A percentile compares a stretch with the other conserved stretches of the same genome.
Conservation (phyloP, 1,284 basidiomycete species). For the Pseudozyma thailandica region DNA sequence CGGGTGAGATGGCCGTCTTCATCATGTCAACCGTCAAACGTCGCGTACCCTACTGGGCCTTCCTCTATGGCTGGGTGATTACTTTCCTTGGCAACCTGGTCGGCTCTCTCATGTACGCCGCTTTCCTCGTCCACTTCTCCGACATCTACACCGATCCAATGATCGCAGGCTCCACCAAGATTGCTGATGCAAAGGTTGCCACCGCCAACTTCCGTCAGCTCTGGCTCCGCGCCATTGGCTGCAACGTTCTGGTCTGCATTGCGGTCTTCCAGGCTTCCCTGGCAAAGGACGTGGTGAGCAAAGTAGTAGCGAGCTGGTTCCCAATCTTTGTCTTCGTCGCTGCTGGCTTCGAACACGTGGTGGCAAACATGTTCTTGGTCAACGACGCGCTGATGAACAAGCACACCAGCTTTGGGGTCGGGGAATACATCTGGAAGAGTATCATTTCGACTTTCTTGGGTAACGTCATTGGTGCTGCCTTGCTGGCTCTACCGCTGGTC, state of each 20-base stretch:
- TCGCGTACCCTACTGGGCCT: slow-evolving; percentile 54
- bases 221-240: slow-evolving; percentile 79
- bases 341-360: slow-evolving; percentile 77
- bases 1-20: slow-evolving; percentile 57
- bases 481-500: slow-evolving; percentile 71
- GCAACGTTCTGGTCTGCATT: slow-evolving; percentile 81
- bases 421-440: slow-evolving; percentile 77
- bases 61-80: slow-evolving; percentile 69
- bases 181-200: slow-evolving; percentile 42
- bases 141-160: slow-evolving; percentile 49
- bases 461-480: slow-evolving; percentile 75
- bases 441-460: slow-evolving; percentile 77
- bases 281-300: slow-evolving; percentile 78
- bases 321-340: slow-evolving; percentile 80
- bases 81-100: slow-evolving; percentile 78
- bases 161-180: slow-evolving; percentile 29
- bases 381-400: slow-evolving; percentile 73
- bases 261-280: slow-evolving; percentile 83
- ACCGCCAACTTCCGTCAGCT: slow-evolving; percentile 70
- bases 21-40: slow-evolving; percentile 56
- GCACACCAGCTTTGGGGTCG: slow-evolving; percentile 60
- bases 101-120: slow-evolving; percentile 78
- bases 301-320: slow-evolving; percentile 79
- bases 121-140: slow-evolving; percentile 71
- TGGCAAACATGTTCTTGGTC: slow-evolving; percentile 73